Conservation (phyloP, 441 rosid genomes). For the Erysimum cheiri region DNA sequence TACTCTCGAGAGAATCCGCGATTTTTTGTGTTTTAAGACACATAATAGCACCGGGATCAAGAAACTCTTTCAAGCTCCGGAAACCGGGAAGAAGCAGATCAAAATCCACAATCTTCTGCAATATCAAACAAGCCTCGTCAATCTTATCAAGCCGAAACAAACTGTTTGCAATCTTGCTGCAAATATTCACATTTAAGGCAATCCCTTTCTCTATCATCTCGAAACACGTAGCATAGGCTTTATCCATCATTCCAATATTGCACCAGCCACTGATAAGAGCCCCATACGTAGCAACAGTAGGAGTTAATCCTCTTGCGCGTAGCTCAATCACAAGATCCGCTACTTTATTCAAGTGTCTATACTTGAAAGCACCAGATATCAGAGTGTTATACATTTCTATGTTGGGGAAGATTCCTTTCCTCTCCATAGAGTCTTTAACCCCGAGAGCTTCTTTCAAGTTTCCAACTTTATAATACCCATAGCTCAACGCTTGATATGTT, state of each 20-base stretch:
- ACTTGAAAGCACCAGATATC: slow-evolving; percentile 60
- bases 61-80: slow-evolving; percentile 42
- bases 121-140: slow-evolving; percentile 69
- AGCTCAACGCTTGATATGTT: slow-evolving; percentile 70
- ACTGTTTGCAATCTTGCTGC: slow-evolving; percentile 73
- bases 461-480: slow-evolving; percentile 75
- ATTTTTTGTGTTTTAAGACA: slow-evolving; percentile 54
- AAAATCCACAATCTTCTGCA: slow-evolving; percentile 64
- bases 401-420: slow-evolving; percentile 54
- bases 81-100: slow-evolving; percentile 52
- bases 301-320: slow-evolving; percentile 48
- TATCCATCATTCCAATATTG: slow-evolving; percentile 62
- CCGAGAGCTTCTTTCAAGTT: slow-evolving; percentile 63
- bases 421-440: slow-evolving; percentile 60
- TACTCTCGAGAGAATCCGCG: slow-evolving; percentile 50
- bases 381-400: slow-evolving; percentile 80
- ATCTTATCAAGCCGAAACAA: slow-evolving; percentile 61
- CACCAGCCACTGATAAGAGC: slow-evolving; percentile 72
- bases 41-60: slow-evolving; percentile 34
- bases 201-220: slow-evolving; percentile 70
- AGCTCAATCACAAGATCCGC: slow-evolving; percentile 58
- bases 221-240: slow-evolving; percentile 59
- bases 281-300: slow-evolving; percentile 65
- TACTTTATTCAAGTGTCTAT: slow-evolving; percentile 48
- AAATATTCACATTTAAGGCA: slow-evolving; percentile 59